Percentiles rank a stretch among this genome's conserved stretches.
Evolutionary conservation across 73 alveolate genomes (phyloP).

Genomic region (Paramecium tetraurelia): DNA sequence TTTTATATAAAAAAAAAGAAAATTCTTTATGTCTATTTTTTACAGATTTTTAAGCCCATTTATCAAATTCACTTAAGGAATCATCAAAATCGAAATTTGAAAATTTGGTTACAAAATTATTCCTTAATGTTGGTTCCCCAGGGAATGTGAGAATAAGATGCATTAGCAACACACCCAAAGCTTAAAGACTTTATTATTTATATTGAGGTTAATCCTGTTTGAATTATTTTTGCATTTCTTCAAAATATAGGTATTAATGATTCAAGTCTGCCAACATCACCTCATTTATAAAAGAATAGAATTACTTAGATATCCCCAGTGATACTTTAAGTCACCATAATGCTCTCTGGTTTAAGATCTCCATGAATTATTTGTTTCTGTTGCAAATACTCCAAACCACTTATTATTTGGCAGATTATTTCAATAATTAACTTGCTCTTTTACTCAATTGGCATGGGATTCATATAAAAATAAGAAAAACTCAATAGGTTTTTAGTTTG

Average conservation of each 20-base stretch:
- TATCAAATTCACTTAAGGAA: not conserved
- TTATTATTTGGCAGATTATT: not conserved
- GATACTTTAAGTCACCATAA: not conserved
- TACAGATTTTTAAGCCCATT: not conserved
- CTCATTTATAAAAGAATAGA: not conserved
- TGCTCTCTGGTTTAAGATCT: not conserved
- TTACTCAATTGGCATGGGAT: not conserved
- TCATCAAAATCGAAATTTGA: not conserved
- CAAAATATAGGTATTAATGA: not conserved
- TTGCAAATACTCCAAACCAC: not conserved
- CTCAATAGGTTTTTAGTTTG: not conserved
- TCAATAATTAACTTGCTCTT: not conserved
- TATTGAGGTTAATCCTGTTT: not conserved
- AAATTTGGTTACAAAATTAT: not conserved
- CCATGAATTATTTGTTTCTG: not conserved
- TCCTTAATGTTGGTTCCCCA: not conserved
- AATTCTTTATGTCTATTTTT: slow-evolving; percentile 1
- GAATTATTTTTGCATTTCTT: not conserved
- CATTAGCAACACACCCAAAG: not conserved
- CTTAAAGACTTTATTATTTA: not conserved
- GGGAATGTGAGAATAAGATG: slow-evolving; percentile 16
- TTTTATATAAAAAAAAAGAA: not conserved
- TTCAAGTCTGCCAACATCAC: not conserved
- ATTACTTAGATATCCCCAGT: not conserved
- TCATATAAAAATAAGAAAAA: not conserved